A percentile compares a stretch with the other conserved stretches of the same genome.
These are phyloP conservation scores for Musa balbisiana DNA, from an alignment of 202 grass and related monocot species.

Conservation along the genomic window DNA sequence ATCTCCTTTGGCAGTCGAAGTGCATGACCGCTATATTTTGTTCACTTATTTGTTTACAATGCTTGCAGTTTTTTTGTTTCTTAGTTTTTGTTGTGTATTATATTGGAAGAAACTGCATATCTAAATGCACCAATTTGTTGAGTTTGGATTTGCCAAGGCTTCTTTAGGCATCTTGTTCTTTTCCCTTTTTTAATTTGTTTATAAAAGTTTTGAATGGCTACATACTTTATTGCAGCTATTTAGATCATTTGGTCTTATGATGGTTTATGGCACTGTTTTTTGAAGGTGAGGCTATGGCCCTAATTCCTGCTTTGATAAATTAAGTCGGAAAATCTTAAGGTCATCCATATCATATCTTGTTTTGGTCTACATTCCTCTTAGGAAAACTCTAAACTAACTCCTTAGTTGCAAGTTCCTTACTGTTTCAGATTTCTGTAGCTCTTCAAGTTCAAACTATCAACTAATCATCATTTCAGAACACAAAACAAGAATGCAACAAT, in stretches of 20 bases:
- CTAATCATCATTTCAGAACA: too few relatives aligned
- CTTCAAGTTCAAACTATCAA: too few relatives aligned
- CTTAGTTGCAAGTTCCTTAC: too few relatives aligned
- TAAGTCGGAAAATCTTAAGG: not conserved
- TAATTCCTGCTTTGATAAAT: not conserved
- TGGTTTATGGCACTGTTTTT: not conserved
- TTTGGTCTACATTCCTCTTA: not conserved
- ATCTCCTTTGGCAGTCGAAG: not conserved
- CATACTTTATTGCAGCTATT: not conserved
- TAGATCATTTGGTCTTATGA: not conserved
- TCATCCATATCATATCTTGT: not conserved
- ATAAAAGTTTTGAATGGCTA: not conserved
- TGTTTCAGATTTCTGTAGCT: too few relatives aligned
- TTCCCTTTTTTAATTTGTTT: not conserved
- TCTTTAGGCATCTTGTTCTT: not conserved
- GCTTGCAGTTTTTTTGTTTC: not conserved
- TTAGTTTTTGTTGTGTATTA: not conserved
- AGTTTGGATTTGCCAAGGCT: not conserved
- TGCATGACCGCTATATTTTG: not conserved
- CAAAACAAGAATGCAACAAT: too few relatives aligned
- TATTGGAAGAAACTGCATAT: not conserved
- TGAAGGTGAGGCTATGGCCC: not conserved
- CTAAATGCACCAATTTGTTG: not conserved
- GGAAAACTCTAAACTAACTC: too few relatives aligned
- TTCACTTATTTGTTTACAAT: not conserved